phyloP scores from a whole-genome alignment of 75 land plant species.

The Gnetum montanum region DNA sequence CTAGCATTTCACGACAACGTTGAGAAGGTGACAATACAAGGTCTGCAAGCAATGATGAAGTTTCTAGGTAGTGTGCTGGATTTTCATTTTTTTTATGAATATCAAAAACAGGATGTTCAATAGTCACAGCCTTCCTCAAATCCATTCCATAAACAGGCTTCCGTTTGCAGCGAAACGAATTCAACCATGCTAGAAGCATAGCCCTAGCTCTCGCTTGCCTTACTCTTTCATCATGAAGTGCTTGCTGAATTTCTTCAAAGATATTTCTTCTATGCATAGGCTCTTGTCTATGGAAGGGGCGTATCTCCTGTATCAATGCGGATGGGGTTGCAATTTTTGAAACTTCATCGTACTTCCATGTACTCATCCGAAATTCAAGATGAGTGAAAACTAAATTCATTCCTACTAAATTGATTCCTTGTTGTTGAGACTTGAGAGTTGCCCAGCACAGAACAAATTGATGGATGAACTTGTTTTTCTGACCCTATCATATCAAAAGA shows the following conservation, averaged over 20 bases:
- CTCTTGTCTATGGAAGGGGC: conserved; percentile 10
- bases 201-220: conserved; percentile 49
- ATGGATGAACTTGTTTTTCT: conserved; percentile 49
- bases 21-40: conserved; percentile 62
- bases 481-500: conserved; percentile 91
- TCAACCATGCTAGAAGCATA: conserved; percentile 86
- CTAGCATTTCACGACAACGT: conserved; percentile 53
- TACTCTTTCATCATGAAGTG: conserved; percentile 51
- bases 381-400: conserved; percentile 57
- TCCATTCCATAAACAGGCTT: conserved; percentile 65
- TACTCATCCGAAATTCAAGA: conserved; percentile 52
- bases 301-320: conserved; percentile 34
- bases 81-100: conserved; percentile 38
- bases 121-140: conserved; percentile 46
- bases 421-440: too few relatives aligned
- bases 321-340: conserved; percentile 39
- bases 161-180: conserved; percentile 61
- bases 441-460: conserved; percentile 32
- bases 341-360: conserved; percentile 72
- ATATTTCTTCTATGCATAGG: conserved; percentile 37
- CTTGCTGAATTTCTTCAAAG: conserved; percentile 73
- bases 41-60: conserved; percentile 55
- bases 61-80: conserved; percentile 38
- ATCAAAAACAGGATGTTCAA: conserved; percentile 69
- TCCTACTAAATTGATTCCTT: conserved; percentile 34